phyloP scores from a whole-genome alignment of 83 land plant genomes.

The Diphasiastrum complanatum region DNA sequence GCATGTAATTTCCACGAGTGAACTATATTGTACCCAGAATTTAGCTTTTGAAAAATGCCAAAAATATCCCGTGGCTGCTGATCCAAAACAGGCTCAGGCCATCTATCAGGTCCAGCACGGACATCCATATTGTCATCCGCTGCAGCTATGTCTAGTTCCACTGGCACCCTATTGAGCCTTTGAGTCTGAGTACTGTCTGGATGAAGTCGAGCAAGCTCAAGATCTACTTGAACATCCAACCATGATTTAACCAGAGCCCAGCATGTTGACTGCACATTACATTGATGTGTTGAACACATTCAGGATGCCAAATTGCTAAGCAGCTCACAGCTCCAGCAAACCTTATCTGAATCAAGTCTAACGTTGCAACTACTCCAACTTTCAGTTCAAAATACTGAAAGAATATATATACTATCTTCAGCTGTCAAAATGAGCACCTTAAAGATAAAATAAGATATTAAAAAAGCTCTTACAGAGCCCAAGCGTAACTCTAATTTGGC shows the following conservation, averaged over 20 bases:
- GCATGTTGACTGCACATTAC: conserved; percentile 69
- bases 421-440: no score
- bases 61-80: conserved; percentile 85
- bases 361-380: no score
- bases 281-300: no score
- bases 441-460: no score
- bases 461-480: no score
- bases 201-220: conserved; percentile 41
- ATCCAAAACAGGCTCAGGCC: conserved; percentile 90
- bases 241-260: conserved; percentile 96
- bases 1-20: not conserved
- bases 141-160: conserved; percentile 33
- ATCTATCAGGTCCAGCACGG: conserved; percentile 53
- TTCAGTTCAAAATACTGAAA: no score
- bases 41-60: conserved; percentile 88
- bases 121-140: conserved; percentile 24
- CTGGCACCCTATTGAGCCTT: conserved; percentile 29
- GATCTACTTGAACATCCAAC: conserved; percentile 83
- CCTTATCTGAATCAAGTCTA: no score
- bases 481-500: no score
- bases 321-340: no score
- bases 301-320: no score
- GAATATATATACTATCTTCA: no score
- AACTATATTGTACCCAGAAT: conserved; percentile 48
- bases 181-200: conserved; percentile 20